Base-by-base conservation (phyloP, 805 yeast species). In the Candida sphagnicola region DNA sequence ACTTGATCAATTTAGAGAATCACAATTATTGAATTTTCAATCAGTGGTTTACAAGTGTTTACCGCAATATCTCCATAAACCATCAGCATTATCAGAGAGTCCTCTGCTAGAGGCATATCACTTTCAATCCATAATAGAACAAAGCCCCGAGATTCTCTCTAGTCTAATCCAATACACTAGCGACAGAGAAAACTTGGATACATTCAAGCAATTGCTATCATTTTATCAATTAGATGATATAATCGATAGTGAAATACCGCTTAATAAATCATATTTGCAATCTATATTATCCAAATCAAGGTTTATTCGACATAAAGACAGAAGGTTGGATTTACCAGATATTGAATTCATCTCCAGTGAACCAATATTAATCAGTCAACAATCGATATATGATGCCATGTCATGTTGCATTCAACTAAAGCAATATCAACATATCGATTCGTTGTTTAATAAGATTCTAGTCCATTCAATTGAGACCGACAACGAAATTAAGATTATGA, bases 391-490 rank as follows among this genome's bases (percentile, higher is more conserved):
- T 29, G 28, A 38, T 4, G 57, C 65, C 0, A 60, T 68, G 18
- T 45, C 48, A 4, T 56, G 53, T 2, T 64, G 70, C 36, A 49
- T 59, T 12, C 46, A 53, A 11, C 42, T 61, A 13, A 38, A 53
- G 6, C 48, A 52, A 35, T 56, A 42, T 40, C 56, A 54, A 18
- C 53, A 56, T 35, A 49, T 67, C 25, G 72, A 67, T 42, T 41
- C 49, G n/a, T 40, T 67, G 13, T 45, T 64, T 34, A 57, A 53
- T 39, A 67, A 64, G 42, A 42, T 66, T 4, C 42, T 65, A 13
- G 46, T 61, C 18, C 56, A 54, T 38, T 48, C 55, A 5, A 43
- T 51, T 8, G 50, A 51, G 18, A 8, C 29, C 15, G 19, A 41
- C 5, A 32, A 36, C 25, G 36, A 35, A 10, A 16, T 39, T 5